Percentiles rank a stretch among this genome's conserved stretches.
These are phyloP conservation scores for Murraya paniculata DNA, from an alignment of 345 rosid genomes.

Conservation along the genomic window DNA sequence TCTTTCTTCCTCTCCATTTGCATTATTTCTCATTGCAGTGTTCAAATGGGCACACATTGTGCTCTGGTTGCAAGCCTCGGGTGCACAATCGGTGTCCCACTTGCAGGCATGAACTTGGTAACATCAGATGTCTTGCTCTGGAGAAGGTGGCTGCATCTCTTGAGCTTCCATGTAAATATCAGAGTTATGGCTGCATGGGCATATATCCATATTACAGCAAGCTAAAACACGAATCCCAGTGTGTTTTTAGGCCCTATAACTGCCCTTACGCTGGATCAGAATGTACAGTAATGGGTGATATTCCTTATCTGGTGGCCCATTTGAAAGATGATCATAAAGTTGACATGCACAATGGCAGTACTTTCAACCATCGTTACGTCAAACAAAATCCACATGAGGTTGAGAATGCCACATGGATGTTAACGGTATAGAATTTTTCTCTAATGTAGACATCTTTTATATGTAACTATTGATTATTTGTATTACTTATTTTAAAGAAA, in stretches of 20 bases:
- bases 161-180: slow-evolving; percentile 82
- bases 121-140: slow-evolving; percentile 81
- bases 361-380: slow-evolving; percentile 81
- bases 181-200: slow-evolving; percentile 67
- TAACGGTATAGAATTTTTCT: slow-evolving; percentile 42
- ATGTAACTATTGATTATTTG: no score
- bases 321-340: slow-evolving; percentile 81
- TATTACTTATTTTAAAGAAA: no score
- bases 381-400: slow-evolving; percentile 82
- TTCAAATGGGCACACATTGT: slow-evolving; percentile 75
- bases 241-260: slow-evolving; percentile 61
- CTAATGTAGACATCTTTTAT: no score
- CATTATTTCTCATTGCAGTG: slow-evolving; percentile 43
- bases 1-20: slow-evolving; percentile 4
- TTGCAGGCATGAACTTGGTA: slow-evolving; percentile 84
- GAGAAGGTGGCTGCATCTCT: slow-evolving; percentile 89
- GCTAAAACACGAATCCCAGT: slow-evolving; percentile 72
- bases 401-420: slow-evolving; percentile 87
- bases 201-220: slow-evolving; percentile 86
- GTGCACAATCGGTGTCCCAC: slow-evolving; percentile 85
- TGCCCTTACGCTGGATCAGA: slow-evolving; percentile 87
- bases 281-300: slow-evolving; percentile 72
- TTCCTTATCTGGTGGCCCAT: slow-evolving; percentile 69
- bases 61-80: slow-evolving; percentile 80
- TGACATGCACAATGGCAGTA: slow-evolving; percentile 84